Base-by-base conservation (phyloP, 2,329 filamentous ascomycete species). In the Fusarium sp. region DNA sequence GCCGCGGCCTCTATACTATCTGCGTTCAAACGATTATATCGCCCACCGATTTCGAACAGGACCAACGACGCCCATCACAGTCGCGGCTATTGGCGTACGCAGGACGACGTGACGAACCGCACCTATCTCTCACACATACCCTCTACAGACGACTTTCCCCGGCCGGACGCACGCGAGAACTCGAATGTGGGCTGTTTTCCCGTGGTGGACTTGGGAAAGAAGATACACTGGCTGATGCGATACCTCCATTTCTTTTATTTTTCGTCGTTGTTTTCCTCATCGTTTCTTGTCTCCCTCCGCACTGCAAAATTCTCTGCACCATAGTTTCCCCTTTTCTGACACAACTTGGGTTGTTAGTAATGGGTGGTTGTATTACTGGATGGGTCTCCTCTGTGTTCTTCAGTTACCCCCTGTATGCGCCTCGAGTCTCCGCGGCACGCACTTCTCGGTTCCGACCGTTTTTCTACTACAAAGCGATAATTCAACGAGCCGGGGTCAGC, bases 101-200 rank as follows among this genome's bases (percentile, higher is more conserved):
- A 80, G 79, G 81, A 84, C 82, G 81, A 84, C 80, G 79, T 82
- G 81, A 84, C 81, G 82, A 84, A 80, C 79, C 78, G 74, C 74
- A 80, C 77, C 78, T 79, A 63, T 61, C 76, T 76, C 74, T 75
- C 76, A 76, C 73, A 80, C 74, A 79, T 78, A 80, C 74, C 78
- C 74, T 63, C 74, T 73, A 76, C 71, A 75, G 69, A 80, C 73
- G 69, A 78, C 72, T 71, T 74, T 72, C 66, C 72, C 68, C 71
- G 70, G 72, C 69, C 72, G 69, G 68, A 76, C 63, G 67, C 67
- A 76, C 63, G 68, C 67, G 66, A 74, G 72, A 70, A 75, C 71
- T 76, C 65, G 61, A 71, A 68, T 60, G 61, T 68, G 65, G 71
- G 68, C 74, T 73, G 72, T 72, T 77, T 69, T 75, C 73, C 71